A percentile compares a stretch with the other conserved stretches of the same genome.
Evolutionary conservation across 768 basidiomycete genomes (phyloP).

Genomic region (Lyophyllum decastes): DNA sequence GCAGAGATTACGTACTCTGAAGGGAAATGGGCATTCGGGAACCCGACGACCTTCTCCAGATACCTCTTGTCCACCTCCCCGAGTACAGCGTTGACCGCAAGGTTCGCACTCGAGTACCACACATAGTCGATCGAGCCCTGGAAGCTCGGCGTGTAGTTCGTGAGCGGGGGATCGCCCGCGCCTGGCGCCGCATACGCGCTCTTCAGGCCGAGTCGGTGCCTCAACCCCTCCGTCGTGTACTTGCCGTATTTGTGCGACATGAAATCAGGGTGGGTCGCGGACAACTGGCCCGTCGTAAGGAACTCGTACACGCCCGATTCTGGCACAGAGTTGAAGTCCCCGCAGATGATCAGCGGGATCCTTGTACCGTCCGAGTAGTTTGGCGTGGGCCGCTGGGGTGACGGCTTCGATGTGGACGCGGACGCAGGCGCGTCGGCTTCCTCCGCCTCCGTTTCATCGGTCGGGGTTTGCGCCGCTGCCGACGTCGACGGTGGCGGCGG

Average conservation of each 20-base stretch:
- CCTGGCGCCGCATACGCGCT: slow-evolving; percentile 70
- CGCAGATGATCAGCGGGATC: slow-evolving; percentile 89
- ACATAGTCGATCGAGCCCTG: slow-evolving; percentile 90
- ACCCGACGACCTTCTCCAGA: slow-evolving; percentile 89
- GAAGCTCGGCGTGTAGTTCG: slow-evolving; percentile 90
- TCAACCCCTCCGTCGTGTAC: slow-evolving; percentile 88
- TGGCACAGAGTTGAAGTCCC: slow-evolving; percentile 95
- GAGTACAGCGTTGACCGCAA: slow-evolving; percentile 81
- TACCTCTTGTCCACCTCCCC: slow-evolving; percentile 86
- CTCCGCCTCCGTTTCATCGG: slow-evolving; percentile 19
- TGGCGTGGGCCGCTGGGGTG: slow-evolving; percentile 54
- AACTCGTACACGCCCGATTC: slow-evolving; percentile 91
- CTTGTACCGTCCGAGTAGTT: slow-evolving; percentile 80
- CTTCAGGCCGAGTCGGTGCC: slow-evolving; percentile 80
- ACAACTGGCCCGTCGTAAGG: slow-evolving; percentile 68
- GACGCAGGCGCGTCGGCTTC: slow-evolving; percentile 7
- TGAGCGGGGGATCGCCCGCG: slow-evolving; percentile 61
- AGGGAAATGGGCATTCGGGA: slow-evolving; percentile 96
- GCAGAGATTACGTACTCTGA: slow-evolving; percentile 74
- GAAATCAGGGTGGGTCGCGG: slow-evolving; percentile 86
- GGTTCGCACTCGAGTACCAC: slow-evolving; percentile 79
- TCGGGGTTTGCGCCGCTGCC: slow-evolving; percentile 18
- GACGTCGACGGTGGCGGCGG: slow-evolving; percentile 50
- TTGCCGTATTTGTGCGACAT: slow-evolving; percentile 88
- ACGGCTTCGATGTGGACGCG: slow-evolving; percentile 16